Conservation (phyloP, 78 protist species). For the Tieghemostelium lacteum region DNA sequence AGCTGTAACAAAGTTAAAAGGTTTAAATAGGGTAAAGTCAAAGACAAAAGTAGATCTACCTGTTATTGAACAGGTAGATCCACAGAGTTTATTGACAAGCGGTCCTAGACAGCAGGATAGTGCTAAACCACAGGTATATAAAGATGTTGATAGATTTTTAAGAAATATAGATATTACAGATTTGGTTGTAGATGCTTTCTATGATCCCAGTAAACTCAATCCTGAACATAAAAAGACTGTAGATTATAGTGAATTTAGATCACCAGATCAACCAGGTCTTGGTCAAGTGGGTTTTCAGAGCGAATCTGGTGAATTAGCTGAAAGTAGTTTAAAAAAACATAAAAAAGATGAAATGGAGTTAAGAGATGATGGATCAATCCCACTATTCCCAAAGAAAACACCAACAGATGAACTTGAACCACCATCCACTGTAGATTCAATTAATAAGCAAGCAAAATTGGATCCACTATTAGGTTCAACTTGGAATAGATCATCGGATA, state of each 20-base stretch:
- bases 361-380: background rate
- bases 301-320: too few species aligned
- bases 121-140: slow-evolving; percentile 9
- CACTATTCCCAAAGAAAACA: background rate
- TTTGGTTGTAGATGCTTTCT: slow-evolving; percentile 50
- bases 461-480: too few species aligned
- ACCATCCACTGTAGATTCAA: background rate
- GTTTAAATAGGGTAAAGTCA: slow-evolving; percentile 15
- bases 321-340: too few species aligned
- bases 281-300: too few species aligned
- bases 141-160: slow-evolving; percentile 32
- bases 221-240: background rate
- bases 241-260: background rate
- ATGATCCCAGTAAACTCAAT: slow-evolving; percentile 52
- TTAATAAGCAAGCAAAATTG: background rate
- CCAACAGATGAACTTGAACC: background rate
- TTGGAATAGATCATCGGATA: too few species aligned
- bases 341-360: background rate
- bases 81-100: background rate
- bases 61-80: slow-evolving; percentile 23
- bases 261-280: too few species aligned
- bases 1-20: slow-evolving; percentile 78
- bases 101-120: slow-evolving; percentile 1
- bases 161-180: slow-evolving; percentile 48
- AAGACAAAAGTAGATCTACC: slow-evolving; percentile 31